Conservation (phyloP, 352 stramenopile genomes). For the Globisporangium acanthophoron region DNA sequence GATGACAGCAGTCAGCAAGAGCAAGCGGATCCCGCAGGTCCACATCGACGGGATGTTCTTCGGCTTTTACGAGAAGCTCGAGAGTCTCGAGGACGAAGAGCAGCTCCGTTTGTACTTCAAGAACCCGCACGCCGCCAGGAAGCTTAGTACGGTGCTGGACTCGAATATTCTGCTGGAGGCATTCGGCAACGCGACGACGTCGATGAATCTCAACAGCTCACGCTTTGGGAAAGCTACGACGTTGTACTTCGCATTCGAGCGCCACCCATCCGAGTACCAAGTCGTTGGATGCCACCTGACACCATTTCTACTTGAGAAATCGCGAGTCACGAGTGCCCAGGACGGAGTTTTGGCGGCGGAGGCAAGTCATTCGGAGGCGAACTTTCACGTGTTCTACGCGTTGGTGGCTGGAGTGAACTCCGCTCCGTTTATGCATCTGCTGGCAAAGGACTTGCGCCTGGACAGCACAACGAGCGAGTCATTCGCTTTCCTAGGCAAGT, state of each 20-base stretch:
- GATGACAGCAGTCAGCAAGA: slow-evolving; percentile 62
- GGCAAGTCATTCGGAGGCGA: slow-evolving; percentile 19
- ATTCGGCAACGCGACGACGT: slow-evolving; percentile 61
- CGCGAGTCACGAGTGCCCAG: slow-evolving; percentile 37
- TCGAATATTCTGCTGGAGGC: slow-evolving; percentile 75
- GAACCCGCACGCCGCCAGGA: slow-evolving; percentile 55
- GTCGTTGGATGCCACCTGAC: slow-evolving; percentile 45
- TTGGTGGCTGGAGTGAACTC: slow-evolving; percentile 55
- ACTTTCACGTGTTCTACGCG: slow-evolving; percentile 77
- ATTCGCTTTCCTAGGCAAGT: slow-evolving; percentile 48
- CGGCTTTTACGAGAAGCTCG: slow-evolving; percentile 74
- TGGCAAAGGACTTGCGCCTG: slow-evolving; percentile 38
- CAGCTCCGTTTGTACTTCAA: slow-evolving; percentile 76
- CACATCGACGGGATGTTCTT: slow-evolving; percentile 72
- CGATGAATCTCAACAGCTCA: slow-evolving; percentile 70
- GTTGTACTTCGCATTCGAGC: slow-evolving; percentile 38
- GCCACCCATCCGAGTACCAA: slow-evolving; percentile 48
- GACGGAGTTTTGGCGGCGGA: neutral
- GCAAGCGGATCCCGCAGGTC: slow-evolving; percentile 67
- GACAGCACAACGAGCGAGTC: slow-evolving; percentile 23
- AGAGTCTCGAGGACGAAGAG: slow-evolving; percentile 72
- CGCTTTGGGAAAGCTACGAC: slow-evolving; percentile 65
- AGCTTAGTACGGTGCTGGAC: slow-evolving; percentile 55
- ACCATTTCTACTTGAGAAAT: slow-evolving; percentile 67
- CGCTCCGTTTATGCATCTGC: slow-evolving; percentile 21